Percentiles rank a stretch among this genome's conserved stretches.
phyloP scores from a whole-genome alignment of 1,139 yeast genomes.

The Pichia sp. region DNA sequence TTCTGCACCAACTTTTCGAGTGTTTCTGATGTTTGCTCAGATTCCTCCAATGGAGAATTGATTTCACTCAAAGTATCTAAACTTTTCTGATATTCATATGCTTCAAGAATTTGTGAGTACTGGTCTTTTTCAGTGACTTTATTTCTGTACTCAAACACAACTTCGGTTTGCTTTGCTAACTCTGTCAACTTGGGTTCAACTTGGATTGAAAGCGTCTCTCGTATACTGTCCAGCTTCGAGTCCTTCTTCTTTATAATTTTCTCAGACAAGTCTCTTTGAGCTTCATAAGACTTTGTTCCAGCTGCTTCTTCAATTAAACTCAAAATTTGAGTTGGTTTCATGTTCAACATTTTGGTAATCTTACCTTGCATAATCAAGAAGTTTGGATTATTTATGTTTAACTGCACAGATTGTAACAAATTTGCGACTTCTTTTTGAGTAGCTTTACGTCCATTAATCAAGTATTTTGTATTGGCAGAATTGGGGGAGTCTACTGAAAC shows the following conservation, averaged over 20 bases:
- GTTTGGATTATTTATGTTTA: conserved; percentile 94
- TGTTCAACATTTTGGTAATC: conserved; percentile 92
- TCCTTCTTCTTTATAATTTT: conserved; percentile 91
- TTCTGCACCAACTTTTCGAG: conserved; percentile 5
- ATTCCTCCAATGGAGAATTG: conserved; percentile 36
- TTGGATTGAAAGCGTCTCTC: conserved; percentile 65
- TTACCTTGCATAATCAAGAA: conserved; percentile 98
- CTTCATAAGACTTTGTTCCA: conserved; percentile 94
- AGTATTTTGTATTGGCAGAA: conserved; percentile 47
- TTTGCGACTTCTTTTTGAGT: conserved; percentile 91
- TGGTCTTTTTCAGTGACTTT: conserved; percentile 79
- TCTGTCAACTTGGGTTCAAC: conserved; percentile 90
- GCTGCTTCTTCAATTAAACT: conserved; percentile 97
- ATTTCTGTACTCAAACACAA: conserved; percentile 81
- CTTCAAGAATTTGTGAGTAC: conserved; percentile 66
- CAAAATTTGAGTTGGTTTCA: conserved; percentile 88
- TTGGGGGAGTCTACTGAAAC: conserved; percentile 76
- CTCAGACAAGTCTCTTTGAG: conserved; percentile 86
- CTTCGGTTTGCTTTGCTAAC: conserved; percentile 73
- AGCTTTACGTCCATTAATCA: conserved; percentile 94
- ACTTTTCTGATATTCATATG: conserved; percentile 61
- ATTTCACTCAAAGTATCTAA: conserved; percentile 40
- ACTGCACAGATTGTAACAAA: conserved; percentile 88
- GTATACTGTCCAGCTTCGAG: conserved; percentile 51
- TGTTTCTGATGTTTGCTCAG: conserved; percentile 35